Base-by-base conservation (phyloP, 2,329 filamentous ascomycete species). In the Neofusicoccum umdonicola region DNA sequence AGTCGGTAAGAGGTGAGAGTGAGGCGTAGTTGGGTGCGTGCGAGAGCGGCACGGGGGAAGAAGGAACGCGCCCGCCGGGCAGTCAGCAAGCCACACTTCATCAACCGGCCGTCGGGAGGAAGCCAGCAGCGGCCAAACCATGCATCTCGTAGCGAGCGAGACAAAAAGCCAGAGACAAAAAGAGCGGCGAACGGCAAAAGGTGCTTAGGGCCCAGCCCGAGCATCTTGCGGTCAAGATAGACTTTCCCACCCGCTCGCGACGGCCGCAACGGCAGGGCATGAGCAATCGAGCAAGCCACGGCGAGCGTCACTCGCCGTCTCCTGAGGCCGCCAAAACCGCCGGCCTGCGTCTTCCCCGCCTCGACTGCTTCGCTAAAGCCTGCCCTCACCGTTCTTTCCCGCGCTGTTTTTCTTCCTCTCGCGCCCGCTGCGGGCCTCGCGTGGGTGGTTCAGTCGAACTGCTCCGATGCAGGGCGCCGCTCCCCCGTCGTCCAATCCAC, bases 181-280 rank as follows among this genome's bases (percentile, higher is more conserved):
- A 11, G n/a, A 11, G 31, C 50, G 34, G 12, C 31, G 1, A 41
- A 9, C 35, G 19, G 27, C 27, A 31, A 7, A 13, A 22, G 17
- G 6, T 11, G 7, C 12, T 15, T 8, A 41, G n/a, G n/a, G n/a
- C 41, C 51, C 19, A 56, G 52, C 45, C 19, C 17, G 31, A 56
- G 39, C 52, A 42, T 56, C 35, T 45, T 58, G 54, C 41, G 54
- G 54, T 58, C 41, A 19, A 45, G 54, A 58, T 58, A 58, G 31
- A 58, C 54, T 58, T 41, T 58, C 39, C 13, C 9, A 15, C 11
- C 41, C 27, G 54, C 12, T 17, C 35, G 52, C 12, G 52, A 56
- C 31, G 27, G 37, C 13, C 12, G 22, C 17, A 56, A 42, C 52
- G 37, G 37, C 37, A 11, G 52, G 54, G 31, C n/a, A 42, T 13